Base-by-base conservation (phyloP, 1,284 basidiomycete species). In the Termitomyces sp. region DNA sequence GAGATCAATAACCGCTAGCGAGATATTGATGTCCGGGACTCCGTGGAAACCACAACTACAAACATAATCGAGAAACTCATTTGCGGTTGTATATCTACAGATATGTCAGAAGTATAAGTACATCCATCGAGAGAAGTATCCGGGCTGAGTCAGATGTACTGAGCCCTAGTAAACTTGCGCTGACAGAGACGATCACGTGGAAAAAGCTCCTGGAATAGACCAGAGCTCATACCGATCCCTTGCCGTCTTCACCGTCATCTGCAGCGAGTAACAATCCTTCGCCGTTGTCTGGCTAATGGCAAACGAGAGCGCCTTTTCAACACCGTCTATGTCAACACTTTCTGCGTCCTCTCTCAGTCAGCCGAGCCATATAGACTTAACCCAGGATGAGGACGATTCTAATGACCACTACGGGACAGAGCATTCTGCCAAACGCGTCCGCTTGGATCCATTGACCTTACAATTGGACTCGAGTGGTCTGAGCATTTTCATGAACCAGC, bases 331-430 rank as follows among this genome's bases (percentile, higher is more conserved):
- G 34, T 50, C 59, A 3, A 47, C 33, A 24, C 33, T 54, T n/a
- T 30, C 54, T 41, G 39, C 47, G 24, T 41, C 59, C 9, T 10
- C 48, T 24, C 53, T 53, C 56, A 52, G 33, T 19, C 58, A 60
- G 33, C 39, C 52, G 28, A 58, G 50, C 43, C 62, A 60, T 60
- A 85, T 84, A 62, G 83, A 85, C 72, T 73, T 85, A 58, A 85
- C 83, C n/a, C 68, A 71, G 50, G 82, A 83, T 66, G 82, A 82
- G 65, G 79, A 80, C 62, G 75, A 76, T 58, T 66, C 69, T 58
- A 63, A 62, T 52, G 63, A 60, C 43, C 59, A 65, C 48, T 65
- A 65, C 59, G 54, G 61, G 50, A 60, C 68, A 39, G 60, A 65
- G 34, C 64, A 71, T 65, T 67, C 60, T 54, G 57, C 64, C 58